A percentile compares a stretch with the other conserved stretches of the same genome.
Conservation (phyloP, 306 rosid genomes). For the Amphicarpaea edgeworthii region DNA sequence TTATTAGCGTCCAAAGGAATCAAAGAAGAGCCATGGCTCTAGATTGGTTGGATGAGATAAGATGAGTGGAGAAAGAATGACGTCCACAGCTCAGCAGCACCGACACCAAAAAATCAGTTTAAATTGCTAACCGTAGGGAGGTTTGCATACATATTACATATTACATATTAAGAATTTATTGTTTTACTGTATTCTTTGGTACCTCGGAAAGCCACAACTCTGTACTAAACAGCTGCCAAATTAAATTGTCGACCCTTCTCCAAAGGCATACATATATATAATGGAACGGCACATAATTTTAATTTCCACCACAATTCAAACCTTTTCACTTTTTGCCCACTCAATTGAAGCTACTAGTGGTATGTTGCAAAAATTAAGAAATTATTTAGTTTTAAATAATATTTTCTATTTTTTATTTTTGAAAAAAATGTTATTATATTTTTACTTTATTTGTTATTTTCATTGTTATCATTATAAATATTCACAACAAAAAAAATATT, state of each 20-base stretch:
- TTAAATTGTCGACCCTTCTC: slow-evolving; percentile 5
- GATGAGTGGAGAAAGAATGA: slow-evolving; percentile 7
- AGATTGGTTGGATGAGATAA: slow-evolving; percentile 24
- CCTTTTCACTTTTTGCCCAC: background rate
- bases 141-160: background rate
- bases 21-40: background rate
- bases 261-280: background rate
- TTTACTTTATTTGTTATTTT: background rate
- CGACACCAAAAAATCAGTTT: slow-evolving; percentile 24
- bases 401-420: background rate
- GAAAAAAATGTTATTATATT: background rate
- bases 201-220: background rate
- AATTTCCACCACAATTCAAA: background rate
- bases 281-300: background rate
- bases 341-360: background rate
- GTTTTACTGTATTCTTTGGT: slow-evolving; percentile 1
- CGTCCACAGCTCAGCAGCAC: slow-evolving; percentile 41
- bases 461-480: background rate
- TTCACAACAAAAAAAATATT: too few species aligned
- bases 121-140: background rate
- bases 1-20: background rate
- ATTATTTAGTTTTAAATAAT: too few species aligned
- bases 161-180: background rate
- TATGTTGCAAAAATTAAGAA: background rate
- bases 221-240: background rate